Base-by-base conservation (phyloP, 129 eudicot genomes). In the Escallonia rubra region DNA sequence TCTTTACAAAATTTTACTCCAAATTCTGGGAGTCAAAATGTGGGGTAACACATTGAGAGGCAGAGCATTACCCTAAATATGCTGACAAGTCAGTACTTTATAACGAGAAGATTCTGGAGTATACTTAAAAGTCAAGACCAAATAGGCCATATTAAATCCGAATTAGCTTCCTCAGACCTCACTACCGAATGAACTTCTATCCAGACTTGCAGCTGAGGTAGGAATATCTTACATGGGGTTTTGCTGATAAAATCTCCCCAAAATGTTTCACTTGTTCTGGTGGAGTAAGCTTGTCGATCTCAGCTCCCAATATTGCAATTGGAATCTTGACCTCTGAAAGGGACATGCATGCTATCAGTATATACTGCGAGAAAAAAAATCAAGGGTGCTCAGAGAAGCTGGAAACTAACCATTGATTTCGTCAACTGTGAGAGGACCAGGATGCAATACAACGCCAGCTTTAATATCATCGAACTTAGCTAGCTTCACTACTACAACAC, bases 391-490 rank as follows among this genome's bases (percentile, higher is more conserved):
- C 4, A 49, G 53, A 7, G 53, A 12, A 16, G 15, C 5, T 10
- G 57, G n/a, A 12, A 52, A 52, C 57, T 44, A 65, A 83, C 89
- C 80, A 14, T 80, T 71, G 58, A 80, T 65, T 6, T 80, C 85
- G 76, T 83, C 85, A 3, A 10, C 62, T 3, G 69, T 48, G 39
- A 80, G 6, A 13, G 49, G 80, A 48, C 79, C 79, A 8, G 95
- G 88, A 63, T 87, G 90, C 64, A 84, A 52, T 49, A 81, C 5
- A 46, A 87, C 84, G 8, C 63, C 95, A 72, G 90, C 82, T 42
- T 84, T 71, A 44, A 79, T 76, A 80, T 68, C 68, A 41, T 78
- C 82, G 69, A 47, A 81, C 34, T 74, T 76, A 49, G 82, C 78
- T 8, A 87, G 62, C 68, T 83, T 69, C 23, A 63, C 82, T 4